These are phyloP conservation scores for Populus hybrid DNA, from an alignment of 441 rosid species.

Conservation along the genomic window DNA sequence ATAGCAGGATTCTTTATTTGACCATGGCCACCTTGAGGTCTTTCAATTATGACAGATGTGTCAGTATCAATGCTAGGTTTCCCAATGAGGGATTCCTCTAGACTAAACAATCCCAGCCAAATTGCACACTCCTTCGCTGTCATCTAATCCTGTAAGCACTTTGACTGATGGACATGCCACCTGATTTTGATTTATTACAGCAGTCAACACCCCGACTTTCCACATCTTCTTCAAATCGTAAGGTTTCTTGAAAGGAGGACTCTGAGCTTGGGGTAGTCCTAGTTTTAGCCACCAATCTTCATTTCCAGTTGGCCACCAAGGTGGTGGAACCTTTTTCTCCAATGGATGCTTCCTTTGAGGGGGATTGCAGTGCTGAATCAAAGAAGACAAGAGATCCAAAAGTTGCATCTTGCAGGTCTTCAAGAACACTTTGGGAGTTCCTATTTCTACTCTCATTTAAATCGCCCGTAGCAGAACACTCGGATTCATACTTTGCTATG, in stretches of 20 bases:
- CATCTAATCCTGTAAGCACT: slow-evolving; percentile 99
- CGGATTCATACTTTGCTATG: slow-evolving; percentile 72
- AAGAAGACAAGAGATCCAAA: slow-evolving; percentile 68
- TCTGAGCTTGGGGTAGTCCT: slow-evolving; percentile 46
- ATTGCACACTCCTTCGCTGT: slow-evolving; percentile 98
- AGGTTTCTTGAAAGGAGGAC: slow-evolving; percentile 70
- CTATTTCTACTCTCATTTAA: not conserved
- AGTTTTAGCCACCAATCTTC: slow-evolving; percentile 79
- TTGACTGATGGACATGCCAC: slow-evolving; percentile 55
- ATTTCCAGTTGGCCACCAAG: slow-evolving; percentile 84
- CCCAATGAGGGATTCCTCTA: slow-evolving; percentile 64
- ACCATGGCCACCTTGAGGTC: slow-evolving; percentile 38
- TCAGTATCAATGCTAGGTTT: slow-evolving; percentile 90
- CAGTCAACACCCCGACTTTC: slow-evolving; percentile 77
- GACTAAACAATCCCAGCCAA: slow-evolving; percentile 88
- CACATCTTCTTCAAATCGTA: slow-evolving; percentile 84
- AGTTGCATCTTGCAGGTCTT: slow-evolving; percentile 79
- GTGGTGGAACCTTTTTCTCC: slow-evolving; percentile 67
- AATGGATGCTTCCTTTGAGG: slow-evolving; percentile 80
- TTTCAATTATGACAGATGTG: slow-evolving; percentile 72
- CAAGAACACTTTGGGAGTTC: slow-evolving; percentile 5
- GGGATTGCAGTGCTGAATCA: slow-evolving; percentile 79
- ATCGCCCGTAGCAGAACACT: slow-evolving; percentile 34
- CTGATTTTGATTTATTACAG: slow-evolving; percentile 46
- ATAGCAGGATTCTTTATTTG: slow-evolving; percentile 44